Evolutionary conservation across 768 basidiomycete genomes (phyloP).

Genomic region (Russula sp.): DNA sequence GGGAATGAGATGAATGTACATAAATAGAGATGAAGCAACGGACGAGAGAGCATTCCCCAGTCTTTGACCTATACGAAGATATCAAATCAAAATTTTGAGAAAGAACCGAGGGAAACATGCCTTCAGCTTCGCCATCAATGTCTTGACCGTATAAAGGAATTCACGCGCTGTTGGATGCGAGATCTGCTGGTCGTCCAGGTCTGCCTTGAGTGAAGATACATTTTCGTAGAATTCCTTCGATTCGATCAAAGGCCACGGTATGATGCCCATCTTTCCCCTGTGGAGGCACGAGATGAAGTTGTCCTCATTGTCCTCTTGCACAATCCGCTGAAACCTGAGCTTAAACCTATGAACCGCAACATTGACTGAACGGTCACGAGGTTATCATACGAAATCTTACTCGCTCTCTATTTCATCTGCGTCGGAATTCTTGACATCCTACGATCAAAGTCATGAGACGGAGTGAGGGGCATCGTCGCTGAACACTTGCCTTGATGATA

Average conservation of each 20-base stretch:
- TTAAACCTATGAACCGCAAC: slow-evolving; percentile 38
- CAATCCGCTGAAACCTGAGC: slow-evolving; percentile 55
- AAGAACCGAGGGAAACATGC: slow-evolving; percentile 27
- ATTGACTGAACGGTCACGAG: neutral
- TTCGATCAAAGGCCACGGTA: slow-evolving; percentile 66
- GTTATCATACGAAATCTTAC: slow-evolving; percentile 32
- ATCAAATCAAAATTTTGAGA: neutral
- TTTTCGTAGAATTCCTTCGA: slow-evolving; percentile 53
- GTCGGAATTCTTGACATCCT: slow-evolving; percentile 63
- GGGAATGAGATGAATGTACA: neutral
- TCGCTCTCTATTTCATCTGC: slow-evolving; percentile 52
- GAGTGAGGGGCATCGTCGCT: neutral
- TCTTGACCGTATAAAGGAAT: slow-evolving; percentile 53
- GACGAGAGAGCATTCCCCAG: slow-evolving; percentile 60
- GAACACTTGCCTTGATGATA: slow-evolving; percentile 48
- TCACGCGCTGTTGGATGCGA: slow-evolving; percentile 48
- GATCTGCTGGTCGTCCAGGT: slow-evolving; percentile 42
- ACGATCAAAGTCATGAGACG: neutral
- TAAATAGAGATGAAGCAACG: slow-evolving; percentile 23
- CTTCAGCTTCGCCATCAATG: slow-evolving; percentile 63
- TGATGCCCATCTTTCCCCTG: slow-evolving; percentile 46
- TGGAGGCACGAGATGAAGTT: slow-evolving; percentile 62
- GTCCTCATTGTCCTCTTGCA: slow-evolving; percentile 51
- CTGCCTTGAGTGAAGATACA: slow-evolving; percentile 42
- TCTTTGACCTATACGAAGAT: slow-evolving; percentile 44